Evolutionary conservation across 139 green algal species (phyloP), one percentile per base, ranked within the genome.

Genomic region (Volvox africanus): DNA sequence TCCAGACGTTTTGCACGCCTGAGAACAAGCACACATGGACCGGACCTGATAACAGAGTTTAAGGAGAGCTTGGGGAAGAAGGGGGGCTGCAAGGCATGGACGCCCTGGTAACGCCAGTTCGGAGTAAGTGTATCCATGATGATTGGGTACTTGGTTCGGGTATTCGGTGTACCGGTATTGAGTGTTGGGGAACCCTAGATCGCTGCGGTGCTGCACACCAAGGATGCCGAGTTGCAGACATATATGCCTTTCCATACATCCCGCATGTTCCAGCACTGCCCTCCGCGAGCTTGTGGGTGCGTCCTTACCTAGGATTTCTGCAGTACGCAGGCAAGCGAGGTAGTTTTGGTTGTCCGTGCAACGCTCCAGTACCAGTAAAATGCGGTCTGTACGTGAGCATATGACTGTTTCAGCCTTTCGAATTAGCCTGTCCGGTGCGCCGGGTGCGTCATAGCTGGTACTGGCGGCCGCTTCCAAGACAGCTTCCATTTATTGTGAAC

Each of bases 271-370:
- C 44, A 9, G 5, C 65, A 28, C 65, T 73, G 65, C 24, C 24
- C 65, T 73, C 24, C 5, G 21, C 16, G 21, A 73, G 65, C 16
- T 24, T 73, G 65, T 2, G 6, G 3, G 65, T 55, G 65, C 65
- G 65, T 61, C 67, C 81, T 55, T 68, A 94, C 93, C 93, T 0
- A 95, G 69, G 22, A 91, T 88, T 37, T 94, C 93, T 0, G 89
- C 91, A 1, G 93, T 93, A 9, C 92, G 86, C 82, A 94, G 55
- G 28, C 84, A 93, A 0, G 92, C 92, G 26, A 94, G 68, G 76
- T 94, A 94, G 91, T 95, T 95, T 26, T 89, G 88, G 80, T 91
- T 94, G 65, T 94, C 92, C 12, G 92, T 88, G 22, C 86, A 88
- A 3, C 91, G 77, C 86, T 95, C 93, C 6, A 95, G 91, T 12